Percentiles rank a stretch among this genome's conserved stretches.
Evolutionary conservation across 129 eudicot species (phyloP).

Genomic region (Lonicera japonica): DNA sequence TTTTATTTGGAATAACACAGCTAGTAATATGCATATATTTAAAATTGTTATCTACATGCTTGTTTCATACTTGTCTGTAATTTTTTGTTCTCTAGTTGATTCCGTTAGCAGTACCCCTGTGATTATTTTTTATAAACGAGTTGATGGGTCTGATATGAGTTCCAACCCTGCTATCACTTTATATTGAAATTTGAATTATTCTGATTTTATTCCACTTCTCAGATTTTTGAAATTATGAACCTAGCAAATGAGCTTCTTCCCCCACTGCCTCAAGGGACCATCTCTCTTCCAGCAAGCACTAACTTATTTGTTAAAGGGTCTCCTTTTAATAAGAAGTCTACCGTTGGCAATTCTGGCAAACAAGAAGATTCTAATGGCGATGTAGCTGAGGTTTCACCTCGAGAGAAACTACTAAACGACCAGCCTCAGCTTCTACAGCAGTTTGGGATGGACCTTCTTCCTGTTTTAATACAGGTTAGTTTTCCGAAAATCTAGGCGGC

Average conservation of each 20-base stretch:
- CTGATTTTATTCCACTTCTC: background rate
- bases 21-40: too few relatives aligned
- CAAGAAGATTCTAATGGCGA: slow-evolving; percentile 53
- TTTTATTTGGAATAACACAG: too few relatives aligned
- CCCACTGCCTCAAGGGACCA: slow-evolving; percentile 80
- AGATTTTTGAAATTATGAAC: slow-evolving; percentile 96
- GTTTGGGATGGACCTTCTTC: slow-evolving; percentile 91
- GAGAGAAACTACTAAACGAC: slow-evolving; percentile 60
- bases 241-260: slow-evolving; percentile 98
- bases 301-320: slow-evolving; percentile 66
- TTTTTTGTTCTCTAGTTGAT: background rate
- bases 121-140: background rate
- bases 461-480: slow-evolving; percentile 81
- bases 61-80: too few relatives aligned
- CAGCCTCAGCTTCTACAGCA: slow-evolving; percentile 94
- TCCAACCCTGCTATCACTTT: background rate
- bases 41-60: too few relatives aligned
- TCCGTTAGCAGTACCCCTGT: too few relatives aligned
- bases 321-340: slow-evolving; percentile 49
- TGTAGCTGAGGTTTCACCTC: slow-evolving; percentile 43
- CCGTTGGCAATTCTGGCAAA: slow-evolving; percentile 35
- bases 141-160: background rate
- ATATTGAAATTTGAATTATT: background rate
- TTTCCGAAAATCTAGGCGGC: background rate
- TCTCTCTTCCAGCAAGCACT: slow-evolving; percentile 67